Percentiles rank a stretch among this genome's conserved stretches.
Conservation (phyloP, 2,329 filamentous ascomycete genomes). For the Beauveria sp. region DNA sequence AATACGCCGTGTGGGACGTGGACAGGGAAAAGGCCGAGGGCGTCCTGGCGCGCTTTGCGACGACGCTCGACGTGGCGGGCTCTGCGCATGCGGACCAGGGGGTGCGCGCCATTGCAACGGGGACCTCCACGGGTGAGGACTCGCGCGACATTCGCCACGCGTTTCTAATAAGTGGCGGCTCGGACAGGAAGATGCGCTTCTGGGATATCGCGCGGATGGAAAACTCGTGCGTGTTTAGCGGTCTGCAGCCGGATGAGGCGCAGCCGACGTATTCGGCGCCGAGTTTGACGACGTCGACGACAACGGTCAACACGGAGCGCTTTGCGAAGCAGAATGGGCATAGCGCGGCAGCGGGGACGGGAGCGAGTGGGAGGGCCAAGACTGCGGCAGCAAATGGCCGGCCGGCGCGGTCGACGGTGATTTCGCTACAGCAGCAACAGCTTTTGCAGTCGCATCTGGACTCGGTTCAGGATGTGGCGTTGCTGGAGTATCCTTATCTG, state of each 20-base stretch:
- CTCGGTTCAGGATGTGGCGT: constrained; percentile 76
- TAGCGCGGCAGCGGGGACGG: constrained; percentile 20
- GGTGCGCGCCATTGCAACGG: constrained; percentile 68
- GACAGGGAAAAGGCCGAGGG: constrained; percentile 84
- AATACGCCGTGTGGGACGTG: constrained; percentile 78
- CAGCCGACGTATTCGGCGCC: constrained; percentile 65
- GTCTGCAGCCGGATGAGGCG: constrained; percentile 60
- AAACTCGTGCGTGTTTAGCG: constrained; percentile 72
- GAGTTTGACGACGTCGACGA: constrained; percentile 55
- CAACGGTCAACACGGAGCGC: constrained; percentile 61
- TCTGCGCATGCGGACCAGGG: constrained; percentile 53
- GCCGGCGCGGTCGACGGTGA: constrained; percentile 70
- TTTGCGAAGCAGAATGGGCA: constrained; percentile 30
- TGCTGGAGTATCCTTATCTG: constrained; percentile 81
- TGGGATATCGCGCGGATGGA: constrained; percentile 83
- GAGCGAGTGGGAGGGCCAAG: constrained; percentile 21
- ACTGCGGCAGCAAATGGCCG: constrained; percentile 24
- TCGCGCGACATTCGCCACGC: constrained; percentile 67
- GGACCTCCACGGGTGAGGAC: constrained; percentile 62
- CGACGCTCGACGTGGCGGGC: constrained; percentile 56
- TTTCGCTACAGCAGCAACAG: constrained; percentile 80
- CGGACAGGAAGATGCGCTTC: constrained; percentile 85
- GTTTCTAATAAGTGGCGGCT: constrained; percentile 80
- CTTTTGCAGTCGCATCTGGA: constrained; percentile 82
- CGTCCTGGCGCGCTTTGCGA: constrained; percentile 80